phyloP scores from a whole-genome alignment of 148 eudicot genomes.

The Dysphania ambrosioides region DNA sequence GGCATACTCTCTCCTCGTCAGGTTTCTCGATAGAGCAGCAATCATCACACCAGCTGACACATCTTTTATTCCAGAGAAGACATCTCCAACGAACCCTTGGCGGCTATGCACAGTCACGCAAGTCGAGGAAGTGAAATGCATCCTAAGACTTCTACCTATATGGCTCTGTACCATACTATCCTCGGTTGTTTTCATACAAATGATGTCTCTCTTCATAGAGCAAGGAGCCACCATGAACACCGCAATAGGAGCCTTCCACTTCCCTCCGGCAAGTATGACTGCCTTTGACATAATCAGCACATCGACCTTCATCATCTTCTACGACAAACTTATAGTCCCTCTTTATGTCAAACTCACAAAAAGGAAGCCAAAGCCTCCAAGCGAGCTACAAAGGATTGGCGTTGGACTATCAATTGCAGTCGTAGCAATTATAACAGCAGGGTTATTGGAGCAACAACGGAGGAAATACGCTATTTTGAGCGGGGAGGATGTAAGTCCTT shows the following conservation, averaged over 20 bases:
- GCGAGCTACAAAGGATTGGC: conserved; percentile 61
- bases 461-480: conserved; percentile 36
- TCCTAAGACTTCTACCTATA: conserved; percentile 51
- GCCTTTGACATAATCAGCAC: conserved; percentile 61
- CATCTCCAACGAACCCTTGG: conserved; percentile 42
- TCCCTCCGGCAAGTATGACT: conserved; percentile 72
- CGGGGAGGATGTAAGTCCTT: conserved; percentile 42
- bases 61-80: conserved; percentile 9
- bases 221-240: conserved; percentile 72
- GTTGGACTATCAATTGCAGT: conserved; percentile 57
- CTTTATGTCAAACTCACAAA: conserved; percentile 43
- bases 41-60: conserved; percentile 38
- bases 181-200: conserved; percentile 64
- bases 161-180: conserved; percentile 63
- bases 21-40: conserved; percentile 61
- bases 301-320: conserved; percentile 52
- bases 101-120: conserved; percentile 54
- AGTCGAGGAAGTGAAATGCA: conserved; percentile 65
- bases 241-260: conserved; percentile 40
- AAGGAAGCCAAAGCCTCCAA: conserved; percentile 41
- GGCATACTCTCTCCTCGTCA: conserved; percentile 14
- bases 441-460: conserved; percentile 46
- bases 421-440: conserved; percentile 51
- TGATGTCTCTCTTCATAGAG: conserved; percentile 61
- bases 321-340: conserved; percentile 48